Base-by-base conservation (phyloP, 768 basidiomycete genomes). In the Suillus placidus region DNA sequence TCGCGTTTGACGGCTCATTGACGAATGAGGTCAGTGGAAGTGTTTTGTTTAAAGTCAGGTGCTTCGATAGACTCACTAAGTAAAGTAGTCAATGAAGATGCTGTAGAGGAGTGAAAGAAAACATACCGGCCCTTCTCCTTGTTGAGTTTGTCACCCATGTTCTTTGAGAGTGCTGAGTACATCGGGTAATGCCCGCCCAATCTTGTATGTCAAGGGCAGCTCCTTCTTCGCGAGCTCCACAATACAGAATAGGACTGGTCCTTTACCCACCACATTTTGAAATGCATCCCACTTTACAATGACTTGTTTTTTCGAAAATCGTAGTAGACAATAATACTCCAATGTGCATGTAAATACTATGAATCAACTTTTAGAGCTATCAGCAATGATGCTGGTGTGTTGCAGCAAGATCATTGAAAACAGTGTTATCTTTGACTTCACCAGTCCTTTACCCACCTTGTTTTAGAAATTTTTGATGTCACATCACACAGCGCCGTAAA, bases 71-170 rank as follows among this genome's bases (percentile, higher is more conserved):
- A n/a, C n/a, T n/a, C n/a, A n/a, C n/a, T n/a, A n/a, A n/a, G n/a
- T n/a, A n/a, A n/a, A n/a, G n/a, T n/a, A n/a, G n/a, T n/a, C n/a
- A n/a, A n/a, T n/a, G n/a, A n/a, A 62, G 63, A 73, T 67, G 73
- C 20, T 58, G 62, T 40, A 43, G 42, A 63, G 12, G 57, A 45
- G 18, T 60, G 42, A 64, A 52, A 60, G 7, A 37, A 37, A 32
- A 85, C 91, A 69, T 60, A 93, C 93, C 91, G 80, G 74, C 93
- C 93, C 80, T 94, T 94, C 80, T 95, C 93, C 80, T 92, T 93
- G 84, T 95, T 93, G 71, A 95, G 83, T 78, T 92, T 94, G 82
- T 95, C 93, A 68, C 93, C 87, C 93, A 95, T 95, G 75, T 79
- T 86, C 78, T 91, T 93, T 71, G 90, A 91, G n/a, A n/a, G n/a